phyloP scores from a whole-genome alignment of 352 stramenopile species.

The Phytophthora uliginosa region DNA sequence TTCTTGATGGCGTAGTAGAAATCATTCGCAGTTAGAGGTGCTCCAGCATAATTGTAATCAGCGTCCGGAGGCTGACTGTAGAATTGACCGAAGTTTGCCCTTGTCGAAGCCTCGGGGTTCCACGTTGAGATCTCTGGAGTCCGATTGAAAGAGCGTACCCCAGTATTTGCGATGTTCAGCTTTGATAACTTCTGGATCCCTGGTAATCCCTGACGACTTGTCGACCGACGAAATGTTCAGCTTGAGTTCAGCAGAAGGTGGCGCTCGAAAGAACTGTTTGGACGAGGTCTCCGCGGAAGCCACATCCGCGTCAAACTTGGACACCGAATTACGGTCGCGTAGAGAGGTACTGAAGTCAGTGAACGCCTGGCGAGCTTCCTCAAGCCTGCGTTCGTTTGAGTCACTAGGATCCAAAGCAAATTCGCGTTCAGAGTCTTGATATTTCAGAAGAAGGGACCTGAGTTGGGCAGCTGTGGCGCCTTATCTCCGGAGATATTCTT shows the following conservation, averaged over 20 bases:
- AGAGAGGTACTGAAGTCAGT: conserved; percentile 1
- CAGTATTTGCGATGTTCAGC: conserved; percentile 7
- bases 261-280: conserved; percentile 2
- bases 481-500: conserved; percentile 12
- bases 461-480: conserved; percentile 5
- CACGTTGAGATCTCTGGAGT: conserved; percentile 5
- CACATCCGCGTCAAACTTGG: conserved; percentile 22
- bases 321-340: conserved; percentile 2
- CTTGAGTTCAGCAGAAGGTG: background rate
- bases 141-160: conserved; percentile 9
- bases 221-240: conserved; percentile 9
- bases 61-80: background rate
- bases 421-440: background rate
- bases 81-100: background rate
- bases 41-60: background rate
- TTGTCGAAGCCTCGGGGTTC: background rate
- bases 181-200: conserved; percentile 4
- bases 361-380: conserved; percentile 10
- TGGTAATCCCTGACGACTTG: conserved; percentile 6
- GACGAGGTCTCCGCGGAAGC: background rate
- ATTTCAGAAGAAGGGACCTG: background rate
- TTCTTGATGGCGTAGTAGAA: conserved; percentile 16
- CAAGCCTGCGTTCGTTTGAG: background rate
- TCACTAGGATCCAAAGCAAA: background rate
- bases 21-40: conserved; percentile 3